Percentiles rank a stretch among this genome's conserved stretches.
Evolutionary conservation across 306 rosid genomes (phyloP).

Genomic region (Cyclanthera cordifolia): DNA sequence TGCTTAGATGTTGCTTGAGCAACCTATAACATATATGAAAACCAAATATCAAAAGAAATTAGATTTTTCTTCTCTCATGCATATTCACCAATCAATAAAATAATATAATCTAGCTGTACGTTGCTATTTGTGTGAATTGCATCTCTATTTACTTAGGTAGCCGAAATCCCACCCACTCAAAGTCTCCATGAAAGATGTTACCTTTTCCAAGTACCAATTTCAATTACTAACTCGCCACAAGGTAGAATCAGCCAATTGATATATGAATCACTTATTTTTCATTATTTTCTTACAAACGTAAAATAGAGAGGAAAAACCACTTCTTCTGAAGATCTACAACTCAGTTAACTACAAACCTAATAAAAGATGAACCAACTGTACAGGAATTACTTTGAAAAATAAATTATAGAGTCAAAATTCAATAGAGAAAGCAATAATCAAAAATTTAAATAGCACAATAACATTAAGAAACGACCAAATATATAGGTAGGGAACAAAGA

Average conservation of each 20-base stretch:
- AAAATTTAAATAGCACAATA: neutral
- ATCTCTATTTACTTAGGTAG: neutral
- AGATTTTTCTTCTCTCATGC: neutral
- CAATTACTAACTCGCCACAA: neutral
- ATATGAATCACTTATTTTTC: neutral
- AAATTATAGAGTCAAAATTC: neutral
- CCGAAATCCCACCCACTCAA: neutral
- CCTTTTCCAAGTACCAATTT: neutral
- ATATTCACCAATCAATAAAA: neutral
- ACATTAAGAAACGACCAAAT: neutral
- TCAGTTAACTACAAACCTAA: neutral
- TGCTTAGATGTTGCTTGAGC: slow-evolving; percentile 97
- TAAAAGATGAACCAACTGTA: neutral
- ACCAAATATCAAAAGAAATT: neutral
- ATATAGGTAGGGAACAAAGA: neutral
- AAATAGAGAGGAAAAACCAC: neutral
- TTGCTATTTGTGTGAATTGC: neutral
- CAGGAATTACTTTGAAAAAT: neutral
- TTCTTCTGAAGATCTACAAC: neutral
- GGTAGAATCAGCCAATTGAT: neutral
- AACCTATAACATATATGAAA: slow-evolving; percentile 34
- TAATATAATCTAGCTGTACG: neutral
- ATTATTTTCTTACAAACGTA: neutral
- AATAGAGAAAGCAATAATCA: neutral
- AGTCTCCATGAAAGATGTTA: neutral